phyloP scores from a whole-genome alignment of 176 grass and related monocot species.

The Alloteropsis semialata region DNA sequence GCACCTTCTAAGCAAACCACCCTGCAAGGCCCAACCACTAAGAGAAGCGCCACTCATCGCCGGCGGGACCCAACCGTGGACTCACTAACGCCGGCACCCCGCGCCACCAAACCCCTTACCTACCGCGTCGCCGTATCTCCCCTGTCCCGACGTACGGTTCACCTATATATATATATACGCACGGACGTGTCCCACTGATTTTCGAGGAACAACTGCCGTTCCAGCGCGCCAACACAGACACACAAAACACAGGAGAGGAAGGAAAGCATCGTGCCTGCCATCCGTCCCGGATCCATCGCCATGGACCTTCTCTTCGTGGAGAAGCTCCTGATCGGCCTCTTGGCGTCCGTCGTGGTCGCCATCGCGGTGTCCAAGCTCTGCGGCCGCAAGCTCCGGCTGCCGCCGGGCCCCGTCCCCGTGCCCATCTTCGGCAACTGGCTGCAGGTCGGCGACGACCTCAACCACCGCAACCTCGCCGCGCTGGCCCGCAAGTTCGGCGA shows the following conservation, averaged over 20 bases:
- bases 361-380: slow-evolving; percentile 72
- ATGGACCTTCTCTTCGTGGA: slow-evolving; percentile 73
- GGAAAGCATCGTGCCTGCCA: neutral
- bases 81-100: neutral
- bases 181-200: neutral
- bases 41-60: neutral
- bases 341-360: slow-evolving; percentile 58
- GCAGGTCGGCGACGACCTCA: slow-evolving; percentile 87
- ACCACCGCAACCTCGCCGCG: slow-evolving; percentile 78
- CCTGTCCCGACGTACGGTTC: too few species aligned
- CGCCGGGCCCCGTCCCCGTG: slow-evolving; percentile 59
- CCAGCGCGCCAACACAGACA: neutral
- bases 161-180: slow-evolving; percentile 30
- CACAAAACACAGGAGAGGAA: neutral
- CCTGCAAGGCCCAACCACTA: neutral
- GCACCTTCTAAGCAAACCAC: too few species aligned
- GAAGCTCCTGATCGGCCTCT: slow-evolving; percentile 62
- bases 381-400: slow-evolving; percentile 56
- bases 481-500: slow-evolving; percentile 66
- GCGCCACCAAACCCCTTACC: slow-evolving; percentile 32
- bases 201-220: slow-evolving; percentile 4
- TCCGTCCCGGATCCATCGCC: neutral
- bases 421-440: slow-evolving; percentile 93
- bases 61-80: neutral
- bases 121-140: slow-evolving; percentile 25